Conservation (phyloP, 176 grass and related monocot species). For the Aegilops longissima region DNA sequence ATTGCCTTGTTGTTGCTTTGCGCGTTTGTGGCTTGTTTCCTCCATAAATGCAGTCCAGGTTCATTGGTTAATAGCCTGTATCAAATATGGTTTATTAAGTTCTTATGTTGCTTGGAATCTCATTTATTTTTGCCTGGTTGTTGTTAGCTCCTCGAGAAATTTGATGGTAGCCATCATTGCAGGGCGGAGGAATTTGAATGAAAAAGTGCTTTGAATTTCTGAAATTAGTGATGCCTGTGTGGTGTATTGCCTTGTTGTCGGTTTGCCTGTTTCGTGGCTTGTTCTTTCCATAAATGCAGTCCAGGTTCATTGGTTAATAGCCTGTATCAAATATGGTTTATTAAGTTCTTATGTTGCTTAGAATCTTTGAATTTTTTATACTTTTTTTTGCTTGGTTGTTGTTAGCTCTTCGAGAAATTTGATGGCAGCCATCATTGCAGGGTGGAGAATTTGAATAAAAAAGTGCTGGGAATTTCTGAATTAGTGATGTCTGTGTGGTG, state of each 20-base stretch:
- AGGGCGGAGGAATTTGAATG: neutral
- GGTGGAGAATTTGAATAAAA: neutral
- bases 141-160: constrained; percentile 2
- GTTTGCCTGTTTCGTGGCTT: neutral
- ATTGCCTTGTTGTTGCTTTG: neutral
- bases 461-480: neutral
- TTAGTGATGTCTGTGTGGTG: constrained; percentile 1
- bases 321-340: neutral
- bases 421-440: neutral
- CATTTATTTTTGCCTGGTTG: neutral
- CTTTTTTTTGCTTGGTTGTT: neutral
- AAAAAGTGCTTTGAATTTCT: too few relatives aligned
- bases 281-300: constrained; percentile 26
- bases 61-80: neutral
- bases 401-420: constrained; percentile 1
- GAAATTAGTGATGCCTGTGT: neutral
- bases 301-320: neutral
- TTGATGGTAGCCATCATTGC: neutral
- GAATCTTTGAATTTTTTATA: too few relatives aligned
- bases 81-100: neutral
- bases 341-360: neutral
- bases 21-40: neutral
- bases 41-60: constrained; percentile 23
- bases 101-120: neutral
- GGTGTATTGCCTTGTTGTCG: neutral